Evolutionary conservation across 1,284 basidiomycete genomes (phyloP).

Genomic region (Apiotrichum gamsii): DNA sequence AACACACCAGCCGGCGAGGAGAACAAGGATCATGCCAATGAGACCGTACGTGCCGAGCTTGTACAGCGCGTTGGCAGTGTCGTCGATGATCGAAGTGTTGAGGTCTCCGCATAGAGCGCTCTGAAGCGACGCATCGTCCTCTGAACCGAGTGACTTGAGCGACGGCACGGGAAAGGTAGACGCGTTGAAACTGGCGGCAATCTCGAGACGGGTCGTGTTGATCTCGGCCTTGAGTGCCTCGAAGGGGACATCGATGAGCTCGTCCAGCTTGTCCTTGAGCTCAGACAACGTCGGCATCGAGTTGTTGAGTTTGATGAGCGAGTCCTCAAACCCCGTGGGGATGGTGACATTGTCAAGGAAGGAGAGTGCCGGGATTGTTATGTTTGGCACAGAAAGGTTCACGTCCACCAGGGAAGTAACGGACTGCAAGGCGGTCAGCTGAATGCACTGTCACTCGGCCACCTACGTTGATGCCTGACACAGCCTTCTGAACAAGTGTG

Average conservation of each 20-base stretch:
- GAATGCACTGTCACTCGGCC: too few species aligned
- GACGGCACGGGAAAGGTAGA: conserved; percentile 64
- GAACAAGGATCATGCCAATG: conserved; percentile 54
- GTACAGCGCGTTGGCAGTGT: conserved; percentile 67
- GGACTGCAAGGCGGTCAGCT: conserved; percentile 39
- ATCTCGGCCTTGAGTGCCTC: conserved; percentile 77
- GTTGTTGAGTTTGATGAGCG: conserved; percentile 66
- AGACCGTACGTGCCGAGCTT: conserved; percentile 70
- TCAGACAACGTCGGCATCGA: conserved; percentile 74
- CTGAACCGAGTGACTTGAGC: conserved; percentile 24
- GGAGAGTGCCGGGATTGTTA: conserved; percentile 65
- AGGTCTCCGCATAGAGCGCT: conserved; percentile 59
- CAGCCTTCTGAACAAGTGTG: conserved; percentile 58
- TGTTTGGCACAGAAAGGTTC: conserved; percentile 60
- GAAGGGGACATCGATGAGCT: conserved; percentile 74
- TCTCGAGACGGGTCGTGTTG: conserved; percentile 68
- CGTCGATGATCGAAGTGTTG: conserved; percentile 75
- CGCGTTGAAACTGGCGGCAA: conserved; percentile 58
- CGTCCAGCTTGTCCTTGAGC: conserved; percentile 64
- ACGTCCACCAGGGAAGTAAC: conserved; percentile 59
- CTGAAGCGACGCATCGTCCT: conserved; percentile 20
- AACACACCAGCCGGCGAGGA: conserved; percentile 41
- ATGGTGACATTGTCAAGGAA: conserved; percentile 71
- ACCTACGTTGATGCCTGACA: conserved; percentile 59
- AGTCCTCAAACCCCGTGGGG: conserved; percentile 68